Base-by-base conservation (phyloP, 495 filamentous ascomycete genomes). In the Aspergillus cavernicola region DNA sequence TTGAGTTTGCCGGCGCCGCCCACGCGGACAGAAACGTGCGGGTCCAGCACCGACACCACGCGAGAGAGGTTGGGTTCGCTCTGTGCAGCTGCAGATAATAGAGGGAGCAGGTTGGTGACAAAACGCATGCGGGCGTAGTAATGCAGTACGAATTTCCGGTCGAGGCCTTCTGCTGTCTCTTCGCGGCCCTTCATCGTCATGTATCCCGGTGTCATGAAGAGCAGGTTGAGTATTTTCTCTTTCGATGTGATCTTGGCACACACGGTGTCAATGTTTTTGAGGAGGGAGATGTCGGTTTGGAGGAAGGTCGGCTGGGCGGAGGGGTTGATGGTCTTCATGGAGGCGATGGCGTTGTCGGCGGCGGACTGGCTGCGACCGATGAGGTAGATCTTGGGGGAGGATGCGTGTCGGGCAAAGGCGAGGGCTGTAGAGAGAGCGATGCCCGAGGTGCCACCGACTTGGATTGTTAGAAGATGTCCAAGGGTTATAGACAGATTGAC, bases 41-140 rank as follows among this genome's bases (percentile, higher is more conserved):
- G 56, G 32, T 66, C 70, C 8, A 78, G 66, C n/a, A 87, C 78
- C 10, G 72, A 74, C 29, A 90, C 73, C 6, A 88, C 81, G 3
- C 85, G 79, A 1, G 78, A 77, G 12, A 82, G 67, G 12, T 39
- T 7, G 4, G 4, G 43, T 6, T 19, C 22, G 2, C 48, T 33
- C 1, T 54, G 2, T 3, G 40, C 48, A 0, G 80, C 74, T 1
- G 58, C 48, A 12, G 65, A 71, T 3, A 89, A 48, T 2, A 79
- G 78, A 0, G 87, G 85, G 3, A 89, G 74, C 0, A 90, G 68
- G 54, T 85, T 83, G 19, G 61, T 45, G 26, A 80, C 69, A 57
- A 89, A 87, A n/a, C 85, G 82, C 54, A 82, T 76, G 8, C 86
- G 83, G 10, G 81, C 71, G 62, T 89, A 89, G 65, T 84, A 84